Percentiles rank a stretch among this genome's conserved stretches.
These are phyloP conservation scores for Talaromyces nanjingensis DNA, from an alignment of 495 filamentous ascomycete species.

Conservation along the genomic window DNA sequence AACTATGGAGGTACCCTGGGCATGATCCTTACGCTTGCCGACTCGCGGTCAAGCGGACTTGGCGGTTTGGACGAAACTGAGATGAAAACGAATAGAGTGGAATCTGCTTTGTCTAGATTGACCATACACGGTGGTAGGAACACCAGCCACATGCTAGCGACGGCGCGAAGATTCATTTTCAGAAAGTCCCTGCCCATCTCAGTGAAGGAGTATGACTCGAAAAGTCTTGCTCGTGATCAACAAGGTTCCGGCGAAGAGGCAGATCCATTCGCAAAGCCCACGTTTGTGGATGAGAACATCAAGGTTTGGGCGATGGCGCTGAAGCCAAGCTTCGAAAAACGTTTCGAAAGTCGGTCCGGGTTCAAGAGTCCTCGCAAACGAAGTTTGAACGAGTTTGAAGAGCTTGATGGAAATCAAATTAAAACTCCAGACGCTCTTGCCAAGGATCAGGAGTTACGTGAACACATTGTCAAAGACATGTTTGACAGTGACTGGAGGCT, in stretches of 20 bases:
- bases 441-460: conserved; percentile 43
- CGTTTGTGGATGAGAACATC: conserved; percentile 68
- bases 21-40: conserved; percentile 74
- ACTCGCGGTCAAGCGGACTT: conserved; percentile 35
- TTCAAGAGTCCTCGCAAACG: conserved; percentile 49
- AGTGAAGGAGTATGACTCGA: conserved; percentile 54
- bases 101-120: conserved; percentile 23
- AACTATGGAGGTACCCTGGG: conserved; percentile 77
- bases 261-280: conserved; percentile 45
- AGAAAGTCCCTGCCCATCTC: conserved; percentile 67
- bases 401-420: conserved; percentile 13
- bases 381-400: conserved; percentile 51
- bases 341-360: conserved; percentile 4
- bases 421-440: conserved; percentile 13
- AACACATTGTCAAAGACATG: conserved; percentile 66
- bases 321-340: conserved; percentile 17
- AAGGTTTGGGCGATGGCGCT: conserved; percentile 77
- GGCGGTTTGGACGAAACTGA: conserved; percentile 14
- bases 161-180: conserved; percentile 83
- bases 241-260: conserved; percentile 11
- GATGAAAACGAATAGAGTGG: not conserved
- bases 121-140: conserved; percentile 75
- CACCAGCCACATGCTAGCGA: conserved; percentile 69
- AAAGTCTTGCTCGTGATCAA: conserved; percentile 21
- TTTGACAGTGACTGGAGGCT: conserved; percentile 71